A percentile compares a stretch with the other conserved stretches of the same genome.
Evolutionary conservation across 768 basidiomycete genomes (phyloP).

Genomic region (Daedalea quercina): DNA sequence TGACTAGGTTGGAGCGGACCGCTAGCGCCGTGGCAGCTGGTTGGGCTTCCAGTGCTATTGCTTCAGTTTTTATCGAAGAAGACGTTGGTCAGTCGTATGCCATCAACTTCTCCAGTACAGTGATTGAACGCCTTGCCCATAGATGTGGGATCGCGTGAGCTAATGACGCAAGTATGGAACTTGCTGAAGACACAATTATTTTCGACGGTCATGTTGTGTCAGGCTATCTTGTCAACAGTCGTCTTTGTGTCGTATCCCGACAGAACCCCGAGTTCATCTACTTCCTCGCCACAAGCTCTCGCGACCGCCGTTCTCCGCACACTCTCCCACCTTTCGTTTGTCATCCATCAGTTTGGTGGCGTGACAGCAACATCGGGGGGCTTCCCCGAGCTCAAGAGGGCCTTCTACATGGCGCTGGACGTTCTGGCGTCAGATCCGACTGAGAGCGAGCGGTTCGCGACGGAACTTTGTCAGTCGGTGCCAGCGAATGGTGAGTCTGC

Average conservation of each 20-base stretch:
- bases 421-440: conserved; percentile 42
- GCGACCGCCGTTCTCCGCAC: conserved; percentile 49
- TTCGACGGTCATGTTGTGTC: conserved; percentile 59
- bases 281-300: conserved; percentile 34
- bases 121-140: no score
- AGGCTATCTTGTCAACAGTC: conserved; percentile 49
- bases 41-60: conserved; percentile 24
- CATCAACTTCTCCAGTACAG: no score
- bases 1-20: conserved; percentile 14
- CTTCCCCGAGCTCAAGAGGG: conserved; percentile 67
- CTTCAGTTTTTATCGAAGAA: conserved; percentile 20
- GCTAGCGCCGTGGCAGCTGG: conserved; percentile 17
- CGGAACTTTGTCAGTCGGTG: conserved; percentile 23
- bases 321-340: conserved; percentile 64
- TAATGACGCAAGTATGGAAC: conserved; percentile 53
- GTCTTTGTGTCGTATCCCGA: conserved; percentile 42
- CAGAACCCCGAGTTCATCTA: conserved; percentile 5
- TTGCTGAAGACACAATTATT: conserved; percentile 75
- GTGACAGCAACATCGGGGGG: conserved; percentile 47
- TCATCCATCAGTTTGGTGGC: conserved; percentile 77
- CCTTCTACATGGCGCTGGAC: conserved; percentile 74
- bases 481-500: neutral
- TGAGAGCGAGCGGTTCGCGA: conserved; percentile 33
- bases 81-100: conserved; percentile 23
- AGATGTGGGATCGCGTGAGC: conserved; percentile 29